Evolutionary conservation across 1,284 basidiomycete species (phyloP).

Genomic region (Leucoagaricus sp.): DNA sequence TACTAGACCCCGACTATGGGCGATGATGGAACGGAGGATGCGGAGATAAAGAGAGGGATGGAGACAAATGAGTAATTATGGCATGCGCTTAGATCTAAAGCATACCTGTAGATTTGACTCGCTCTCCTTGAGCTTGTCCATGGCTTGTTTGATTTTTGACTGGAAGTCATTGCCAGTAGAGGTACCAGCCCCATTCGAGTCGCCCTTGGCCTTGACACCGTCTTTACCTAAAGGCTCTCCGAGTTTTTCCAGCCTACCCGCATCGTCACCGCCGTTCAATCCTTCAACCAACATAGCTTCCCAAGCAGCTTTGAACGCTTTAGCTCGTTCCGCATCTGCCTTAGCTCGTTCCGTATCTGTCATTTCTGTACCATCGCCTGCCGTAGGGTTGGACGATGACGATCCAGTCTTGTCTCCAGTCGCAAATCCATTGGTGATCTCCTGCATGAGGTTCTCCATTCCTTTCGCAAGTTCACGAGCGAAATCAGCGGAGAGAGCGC

Average conservation of each 20-base stretch:
- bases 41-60: neutral
- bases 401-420: neutral
- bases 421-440: conserved; percentile 44
- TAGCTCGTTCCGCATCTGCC: conserved; percentile 36
- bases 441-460: conserved; percentile 86
- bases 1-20: conserved; percentile 21
- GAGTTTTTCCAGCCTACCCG: conserved; percentile 19
- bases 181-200: conserved; percentile 18
- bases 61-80: neutral
- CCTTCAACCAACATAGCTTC: conserved; percentile 76
- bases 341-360: conserved; percentile 17
- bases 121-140: conserved; percentile 79
- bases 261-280: conserved; percentile 52
- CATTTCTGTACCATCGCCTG: conserved; percentile 18
- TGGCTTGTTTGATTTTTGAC: conserved; percentile 74
- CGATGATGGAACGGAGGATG: neutral
- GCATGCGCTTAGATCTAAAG: conserved; percentile 14
- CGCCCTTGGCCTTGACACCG: conserved; percentile 17
- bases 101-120: conserved; percentile 55
- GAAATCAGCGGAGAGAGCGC: conserved; percentile 48
- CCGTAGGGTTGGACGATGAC: too few species aligned
- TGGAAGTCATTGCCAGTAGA: conserved; percentile 54
- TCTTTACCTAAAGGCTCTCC: conserved; percentile 28
- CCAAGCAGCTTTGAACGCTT: conserved; percentile 65
- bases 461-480: conserved; percentile 74